Evolutionary conservation across 148 eudicot genomes (phyloP).

Genomic region (Vaccinium darrowii): DNA sequence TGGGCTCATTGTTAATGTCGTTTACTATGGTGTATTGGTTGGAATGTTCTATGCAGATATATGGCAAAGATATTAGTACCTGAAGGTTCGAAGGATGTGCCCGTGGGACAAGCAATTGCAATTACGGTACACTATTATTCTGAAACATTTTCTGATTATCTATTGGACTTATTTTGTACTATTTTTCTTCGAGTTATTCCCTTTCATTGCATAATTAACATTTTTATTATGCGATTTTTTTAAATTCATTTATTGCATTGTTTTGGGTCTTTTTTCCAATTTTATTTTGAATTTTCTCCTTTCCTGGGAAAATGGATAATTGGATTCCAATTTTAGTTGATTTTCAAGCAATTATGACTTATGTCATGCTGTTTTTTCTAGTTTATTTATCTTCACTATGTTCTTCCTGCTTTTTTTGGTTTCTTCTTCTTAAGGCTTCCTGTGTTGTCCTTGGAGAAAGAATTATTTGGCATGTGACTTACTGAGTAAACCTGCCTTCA

Average conservation of each 20-base stretch:
- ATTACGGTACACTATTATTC: conserved; percentile 50
- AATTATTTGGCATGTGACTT: neutral
- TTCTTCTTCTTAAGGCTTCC: neutral
- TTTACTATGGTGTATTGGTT: conserved; percentile 16
- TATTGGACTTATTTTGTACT: neutral
- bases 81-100: conserved; percentile 92
- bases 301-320: neutral
- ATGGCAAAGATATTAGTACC: conserved; percentile 82
- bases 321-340: neutral
- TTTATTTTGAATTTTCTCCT: neutral
- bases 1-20: conserved; percentile 1
- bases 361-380: neutral
- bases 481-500: neutral
- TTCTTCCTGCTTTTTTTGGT: neutral
- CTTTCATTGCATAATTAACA: neutral
- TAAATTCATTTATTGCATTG: neutral
- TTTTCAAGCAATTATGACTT: neutral
- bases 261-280: neutral
- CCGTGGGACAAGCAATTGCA: conserved; percentile 94
- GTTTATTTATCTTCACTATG: neutral
- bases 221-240: neutral
- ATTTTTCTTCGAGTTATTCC: neutral
- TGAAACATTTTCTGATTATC: conserved; percentile 6
- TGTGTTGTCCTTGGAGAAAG: neutral
- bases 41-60: conserved; percentile 47